Percentiles rank a stretch among this genome's conserved stretches.
phyloP scores from a whole-genome alignment of 225 moss, liverwort and hornwort species.

The Straminergon stramineum region DNA sequence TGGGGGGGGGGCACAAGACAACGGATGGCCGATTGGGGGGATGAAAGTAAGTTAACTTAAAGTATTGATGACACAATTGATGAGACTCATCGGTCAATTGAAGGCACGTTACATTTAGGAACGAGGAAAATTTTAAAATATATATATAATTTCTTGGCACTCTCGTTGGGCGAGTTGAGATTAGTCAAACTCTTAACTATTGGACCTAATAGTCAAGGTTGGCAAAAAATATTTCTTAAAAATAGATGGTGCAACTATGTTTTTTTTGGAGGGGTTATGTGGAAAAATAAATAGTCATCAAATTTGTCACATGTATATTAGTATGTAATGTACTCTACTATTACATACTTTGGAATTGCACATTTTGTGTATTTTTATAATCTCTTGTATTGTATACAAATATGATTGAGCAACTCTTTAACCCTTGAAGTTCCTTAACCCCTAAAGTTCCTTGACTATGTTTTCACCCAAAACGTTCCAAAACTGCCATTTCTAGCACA shows the following conservation, averaged over 20 bases:
- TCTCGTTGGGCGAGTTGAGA: background rate
- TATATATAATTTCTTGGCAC: background rate
- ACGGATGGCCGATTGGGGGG: background rate
- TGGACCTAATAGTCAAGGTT: fast-evolving
- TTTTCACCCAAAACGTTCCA: no score
- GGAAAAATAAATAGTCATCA: background rate
- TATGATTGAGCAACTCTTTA: background rate
- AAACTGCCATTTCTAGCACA: no score
- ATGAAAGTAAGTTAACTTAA: background rate
- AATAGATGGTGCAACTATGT: background rate
- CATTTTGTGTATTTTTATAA: fast-evolving
- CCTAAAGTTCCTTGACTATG: no score
- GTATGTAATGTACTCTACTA: background rate
- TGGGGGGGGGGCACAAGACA: background rate
- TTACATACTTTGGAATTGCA: background rate
- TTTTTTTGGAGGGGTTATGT: background rate
- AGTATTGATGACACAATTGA: background rate
- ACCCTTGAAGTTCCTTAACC: no score
- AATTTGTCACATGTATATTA: background rate
- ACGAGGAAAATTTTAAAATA: background rate
- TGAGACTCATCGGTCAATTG: background rate
- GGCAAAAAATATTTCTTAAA: background rate
- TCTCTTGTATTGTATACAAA: background rate
- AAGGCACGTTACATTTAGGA: background rate
- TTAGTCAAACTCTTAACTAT: background rate